Evolutionary conservation across 371 early-diverging fungal species (phyloP), one percentile per base, ranked within the genome.

Genomic region (Mortierella sp.): DNA sequence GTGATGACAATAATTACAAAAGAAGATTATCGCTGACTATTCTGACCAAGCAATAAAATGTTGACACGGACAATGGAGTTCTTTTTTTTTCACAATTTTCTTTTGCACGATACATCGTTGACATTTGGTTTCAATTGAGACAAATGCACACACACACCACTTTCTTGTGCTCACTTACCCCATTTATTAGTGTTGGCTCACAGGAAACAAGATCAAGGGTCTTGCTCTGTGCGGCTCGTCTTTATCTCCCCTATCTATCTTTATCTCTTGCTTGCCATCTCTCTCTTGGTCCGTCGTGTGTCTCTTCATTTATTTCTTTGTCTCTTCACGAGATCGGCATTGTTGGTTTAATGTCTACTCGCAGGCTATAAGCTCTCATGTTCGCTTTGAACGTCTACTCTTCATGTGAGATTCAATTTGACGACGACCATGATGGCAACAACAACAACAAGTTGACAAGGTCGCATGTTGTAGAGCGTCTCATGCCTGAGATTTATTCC

Each of bases 341-440:
- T 23, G 12, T 26, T 9, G 26, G 23, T 12, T 45, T 45, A 19
- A 45, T 19, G 13, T 45, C 45, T 45, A 6, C 19, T 19, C 45
- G 19, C 19, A 37, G 13, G 13, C 2, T 8, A 17, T 1, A 19
- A 47, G 47, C 47, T 26, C 26, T 22, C 53, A 26, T 53, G 53
- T 53, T 53, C 26, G 53, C 26, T 28, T 28, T 53, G 53, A 53
- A 53, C 53, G 26, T 53, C 13, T 9, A 28, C 26, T 17, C 23
- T 53, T 53, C 53, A 53, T 53, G 53, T 53, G 53, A 53, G 53
- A 26, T 23, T 28, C 26, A 17, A 17, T 19, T 45, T 45, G 53
- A 53, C 9, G 40, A 40, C 9, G 40, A 40, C 6, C 40, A 40
- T 40, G n/a, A n/a, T n/a, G n/a, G n/a, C n/a, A n/a, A n/a, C n/a